Evolutionary conservation across 257 asterid species (phyloP).

Genomic region (Rauvolfia tetraphylla): DNA sequence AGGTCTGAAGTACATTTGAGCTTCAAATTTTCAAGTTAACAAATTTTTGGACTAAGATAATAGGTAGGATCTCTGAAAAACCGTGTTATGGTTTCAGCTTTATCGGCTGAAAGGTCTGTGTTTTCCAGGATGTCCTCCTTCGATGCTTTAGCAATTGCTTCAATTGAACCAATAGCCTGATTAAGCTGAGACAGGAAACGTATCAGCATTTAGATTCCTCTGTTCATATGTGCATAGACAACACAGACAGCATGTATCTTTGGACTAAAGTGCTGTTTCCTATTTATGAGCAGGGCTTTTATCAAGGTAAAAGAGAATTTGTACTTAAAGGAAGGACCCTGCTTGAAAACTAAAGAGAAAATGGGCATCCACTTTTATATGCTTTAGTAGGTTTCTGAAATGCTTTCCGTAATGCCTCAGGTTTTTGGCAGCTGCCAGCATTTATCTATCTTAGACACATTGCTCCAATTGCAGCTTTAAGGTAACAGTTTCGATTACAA

Average conservation of each 20-base stretch:
- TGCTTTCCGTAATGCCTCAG: neutral
- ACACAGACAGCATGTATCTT: neutral
- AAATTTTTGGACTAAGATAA: constrained; percentile 74
- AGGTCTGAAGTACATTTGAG: neutral
- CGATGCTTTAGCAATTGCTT: constrained; percentile 85
- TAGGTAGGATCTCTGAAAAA: constrained; percentile 80
- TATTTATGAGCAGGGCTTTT: neutral
- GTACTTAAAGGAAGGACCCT: neutral
- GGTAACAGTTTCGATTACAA: no score
- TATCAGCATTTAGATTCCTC: constrained; percentile 1
- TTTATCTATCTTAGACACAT: neutral
- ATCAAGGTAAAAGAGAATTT: neutral
- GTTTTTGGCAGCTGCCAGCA: neutral
- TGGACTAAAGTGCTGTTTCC: neutral
- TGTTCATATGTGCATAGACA: neutral
- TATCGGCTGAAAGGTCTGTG: constrained; percentile 86
- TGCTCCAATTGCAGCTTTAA: neutral
- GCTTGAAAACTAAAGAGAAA: neutral
- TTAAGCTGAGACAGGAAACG: constrained; percentile 51
- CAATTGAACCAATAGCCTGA: constrained; percentile 92
- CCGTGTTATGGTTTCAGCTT: constrained; percentile 69
- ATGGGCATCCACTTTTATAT: neutral
- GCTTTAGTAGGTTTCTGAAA: neutral
- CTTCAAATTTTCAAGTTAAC: constrained; percentile 10
- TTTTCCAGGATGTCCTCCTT: constrained; percentile 69